Conservation (phyloP, 108 stramenopile species). For the Craspedostauros australis region DNA sequence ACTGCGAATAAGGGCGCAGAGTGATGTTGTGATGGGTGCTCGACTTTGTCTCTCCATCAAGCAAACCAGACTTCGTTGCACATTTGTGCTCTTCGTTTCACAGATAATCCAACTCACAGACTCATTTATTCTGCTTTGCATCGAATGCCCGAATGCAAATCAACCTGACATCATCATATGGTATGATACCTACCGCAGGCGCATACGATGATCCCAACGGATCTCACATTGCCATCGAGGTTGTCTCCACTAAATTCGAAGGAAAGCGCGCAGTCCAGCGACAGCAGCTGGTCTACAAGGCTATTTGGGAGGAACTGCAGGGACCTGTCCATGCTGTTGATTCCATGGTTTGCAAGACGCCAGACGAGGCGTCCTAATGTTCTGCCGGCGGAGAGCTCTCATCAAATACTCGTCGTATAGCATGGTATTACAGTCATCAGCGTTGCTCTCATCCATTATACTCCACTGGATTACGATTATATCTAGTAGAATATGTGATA, state of each 20-base stretch:
- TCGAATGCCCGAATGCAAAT: neutral
- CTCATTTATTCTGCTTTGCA: neutral
- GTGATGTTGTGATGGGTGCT: too few species aligned
- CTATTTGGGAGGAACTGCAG: slow-evolving; percentile 88
- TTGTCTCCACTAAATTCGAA: slow-evolving; percentile 67
- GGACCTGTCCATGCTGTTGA: slow-evolving; percentile 90
- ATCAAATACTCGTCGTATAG: too few species aligned
- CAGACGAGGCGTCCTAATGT: slow-evolving; percentile 38
- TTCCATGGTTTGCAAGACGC: slow-evolving; percentile 87
- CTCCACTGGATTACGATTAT: too few species aligned
- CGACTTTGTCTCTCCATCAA: too few species aligned
- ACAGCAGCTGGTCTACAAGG: slow-evolving; percentile 91
- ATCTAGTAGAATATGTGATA: too few species aligned
- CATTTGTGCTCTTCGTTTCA: neutral
- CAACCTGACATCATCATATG: neutral
- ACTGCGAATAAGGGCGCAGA: too few species aligned
- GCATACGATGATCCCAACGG: slow-evolving; percentile 92
- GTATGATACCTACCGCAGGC: slow-evolving; percentile 19
- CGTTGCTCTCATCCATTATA: too few species aligned
- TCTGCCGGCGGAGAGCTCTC: too few species aligned
- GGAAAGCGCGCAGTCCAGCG: slow-evolving; percentile 83
- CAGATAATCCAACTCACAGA: neutral
- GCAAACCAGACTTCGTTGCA: too few species aligned
- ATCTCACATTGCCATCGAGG: slow-evolving; percentile 80
- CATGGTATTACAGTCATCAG: too few species aligned